Percentiles rank a stretch among this genome's conserved stretches.
phyloP scores from a whole-genome alignment of 345 rosid genomes.

The Citrus medica region DNA sequence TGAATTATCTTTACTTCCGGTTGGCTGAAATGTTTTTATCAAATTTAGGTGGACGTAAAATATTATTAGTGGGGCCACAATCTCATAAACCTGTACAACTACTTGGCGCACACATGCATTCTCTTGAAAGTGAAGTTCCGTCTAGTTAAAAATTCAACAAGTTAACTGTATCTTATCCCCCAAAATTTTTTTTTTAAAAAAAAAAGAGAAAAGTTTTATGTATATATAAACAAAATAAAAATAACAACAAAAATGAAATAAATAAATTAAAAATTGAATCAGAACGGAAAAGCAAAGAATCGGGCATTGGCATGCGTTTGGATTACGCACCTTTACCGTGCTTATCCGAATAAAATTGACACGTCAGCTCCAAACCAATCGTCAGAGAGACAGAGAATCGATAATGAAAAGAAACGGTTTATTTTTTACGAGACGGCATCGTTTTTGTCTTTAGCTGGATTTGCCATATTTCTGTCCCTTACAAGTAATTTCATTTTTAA shows the following conservation, averaged over 20 bases:
- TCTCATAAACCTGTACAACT: no score
- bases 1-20: neutral
- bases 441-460: no score
- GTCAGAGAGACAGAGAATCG: no score
- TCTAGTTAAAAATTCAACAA: neutral
- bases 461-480: no score
- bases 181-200: no score
- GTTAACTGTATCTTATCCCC: no score
- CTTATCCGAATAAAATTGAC: slow-evolving; percentile 2
- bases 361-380: neutral
- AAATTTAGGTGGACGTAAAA: neutral
- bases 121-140: neutral
- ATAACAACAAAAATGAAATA: neutral
- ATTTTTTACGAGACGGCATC: no score
- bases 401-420: no score
- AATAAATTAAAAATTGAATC: neutral
- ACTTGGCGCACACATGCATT: neutral
- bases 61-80: neutral
- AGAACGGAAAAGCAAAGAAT: neutral
- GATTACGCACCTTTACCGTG: neutral
- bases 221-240: neutral
- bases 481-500: no score
- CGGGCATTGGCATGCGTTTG: neutral
- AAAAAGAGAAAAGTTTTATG: neutral
- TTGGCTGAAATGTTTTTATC: neutral